phyloP scores from a whole-genome alignment of 2,329 filamentous ascomycete species.

The Reticulascus tulasneorum region DNA sequence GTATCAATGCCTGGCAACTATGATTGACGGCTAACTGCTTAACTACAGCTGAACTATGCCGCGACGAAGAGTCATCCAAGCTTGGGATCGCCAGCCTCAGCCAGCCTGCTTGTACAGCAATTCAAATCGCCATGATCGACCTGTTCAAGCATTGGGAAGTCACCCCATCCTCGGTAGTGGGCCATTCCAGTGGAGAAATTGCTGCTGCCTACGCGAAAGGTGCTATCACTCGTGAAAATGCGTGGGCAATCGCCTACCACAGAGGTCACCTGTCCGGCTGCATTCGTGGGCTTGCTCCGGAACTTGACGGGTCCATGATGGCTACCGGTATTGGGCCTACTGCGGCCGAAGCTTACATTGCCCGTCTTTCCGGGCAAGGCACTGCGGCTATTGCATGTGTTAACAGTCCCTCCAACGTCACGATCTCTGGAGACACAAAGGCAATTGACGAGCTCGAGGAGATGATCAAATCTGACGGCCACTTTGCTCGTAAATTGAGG shows the following conservation, averaged over 20 bases:
- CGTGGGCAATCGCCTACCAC: constrained; percentile 37
- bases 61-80: constrained; percentile 12
- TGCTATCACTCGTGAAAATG: constrained; percentile 28
- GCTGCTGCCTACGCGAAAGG: constrained; percentile 30
- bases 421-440: constrained; percentile 43
- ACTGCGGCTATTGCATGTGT: constrained; percentile 28
- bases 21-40: background rate
- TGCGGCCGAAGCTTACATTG: constrained; percentile 1
- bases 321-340: constrained; percentile 1
- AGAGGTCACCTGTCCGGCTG: too few species aligned
- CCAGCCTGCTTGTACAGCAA: constrained; percentile 36
- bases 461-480: constrained; percentile 22
- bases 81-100: constrained; percentile 8
- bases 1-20: background rate
- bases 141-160: constrained; percentile 25
- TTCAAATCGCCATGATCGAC: constrained; percentile 38
- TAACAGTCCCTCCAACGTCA: constrained; percentile 49
- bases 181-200: constrained; percentile 35
- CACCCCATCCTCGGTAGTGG: constrained; percentile 22
- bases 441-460: constrained; percentile 36
- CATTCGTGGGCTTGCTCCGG: too few species aligned
- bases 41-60: background rate
- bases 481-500: constrained; percentile 1
- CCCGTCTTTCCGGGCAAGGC: too few species aligned
- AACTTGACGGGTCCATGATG: background rate